Evolutionary conservation across 2,329 filamentous ascomycete species (phyloP).

Genomic region (Dothiorella sarmentorum): DNA sequence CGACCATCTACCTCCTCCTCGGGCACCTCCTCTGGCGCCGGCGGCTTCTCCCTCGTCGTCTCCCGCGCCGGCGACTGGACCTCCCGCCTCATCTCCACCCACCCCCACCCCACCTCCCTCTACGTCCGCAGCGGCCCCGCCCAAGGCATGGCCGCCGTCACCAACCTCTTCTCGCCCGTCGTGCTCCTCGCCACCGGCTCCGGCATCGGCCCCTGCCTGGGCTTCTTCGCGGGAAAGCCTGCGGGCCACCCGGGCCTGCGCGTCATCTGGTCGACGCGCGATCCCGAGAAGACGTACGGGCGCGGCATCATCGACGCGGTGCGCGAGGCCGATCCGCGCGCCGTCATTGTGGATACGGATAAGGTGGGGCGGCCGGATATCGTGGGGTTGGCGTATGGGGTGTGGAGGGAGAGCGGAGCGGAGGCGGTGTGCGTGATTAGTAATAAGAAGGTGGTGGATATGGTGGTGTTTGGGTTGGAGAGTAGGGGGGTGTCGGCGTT

Average conservation of each 20-base stretch:
- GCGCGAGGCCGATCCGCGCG: slow-evolving; percentile 55
- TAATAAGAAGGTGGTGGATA: slow-evolving; percentile 64
- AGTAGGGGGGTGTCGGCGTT: slow-evolving; percentile 63
- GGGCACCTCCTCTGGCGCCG: slow-evolving; percentile 22
- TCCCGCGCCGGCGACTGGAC: slow-evolving; percentile 38
- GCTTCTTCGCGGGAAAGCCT: slow-evolving; percentile 49
- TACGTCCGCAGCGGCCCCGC: slow-evolving; percentile 30
- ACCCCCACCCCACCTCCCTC: slow-evolving; percentile 31
- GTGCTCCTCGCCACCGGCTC: slow-evolving; percentile 35
- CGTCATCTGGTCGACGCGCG: slow-evolving; percentile 66
- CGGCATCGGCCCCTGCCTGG: slow-evolving; percentile 39
- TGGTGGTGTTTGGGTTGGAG: slow-evolving; percentile 67
- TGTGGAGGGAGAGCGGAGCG: slow-evolving; percentile 46
- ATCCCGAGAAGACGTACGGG: slow-evolving; percentile 62
- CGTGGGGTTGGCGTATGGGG: slow-evolving; percentile 52
- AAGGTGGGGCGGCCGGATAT: slow-evolving; percentile 56
- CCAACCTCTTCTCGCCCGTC: slow-evolving; percentile 30
- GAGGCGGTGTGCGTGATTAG: slow-evolving; percentile 73
- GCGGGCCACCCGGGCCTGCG: slow-evolving; percentile 47
- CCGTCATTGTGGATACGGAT: slow-evolving; percentile 66
- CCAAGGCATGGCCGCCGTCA: slow-evolving; percentile 32
- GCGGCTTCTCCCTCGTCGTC: slow-evolving; percentile 29
- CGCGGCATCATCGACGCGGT: slow-evolving; percentile 55
- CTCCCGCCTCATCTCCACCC: slow-evolving; percentile 17
- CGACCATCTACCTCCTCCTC: too few relatives aligned